Percentiles rank a stretch among this genome's conserved stretches.
Evolutionary conservation across 768 basidiomycete genomes (phyloP).

Genomic region (Strobilomyces dryophilus): DNA sequence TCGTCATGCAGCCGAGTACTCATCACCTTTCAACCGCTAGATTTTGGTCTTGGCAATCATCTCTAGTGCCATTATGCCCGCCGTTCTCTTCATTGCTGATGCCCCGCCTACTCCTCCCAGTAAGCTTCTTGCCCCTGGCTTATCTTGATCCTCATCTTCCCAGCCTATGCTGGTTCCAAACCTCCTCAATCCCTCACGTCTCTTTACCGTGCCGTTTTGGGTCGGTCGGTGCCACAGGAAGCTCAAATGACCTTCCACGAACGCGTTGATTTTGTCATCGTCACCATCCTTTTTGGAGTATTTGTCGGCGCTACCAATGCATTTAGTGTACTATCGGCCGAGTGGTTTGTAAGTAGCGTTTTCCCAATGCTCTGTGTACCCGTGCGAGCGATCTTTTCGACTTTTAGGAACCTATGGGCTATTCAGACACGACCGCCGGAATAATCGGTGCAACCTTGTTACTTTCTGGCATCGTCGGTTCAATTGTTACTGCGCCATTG

Average conservation of each 20-base stretch:
- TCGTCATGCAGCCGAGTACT: neutral
- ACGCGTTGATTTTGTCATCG: slow-evolving; percentile 65
- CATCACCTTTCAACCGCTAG: slow-evolving; percentile 30
- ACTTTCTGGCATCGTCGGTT: slow-evolving; percentile 65
- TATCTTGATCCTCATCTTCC: neutral
- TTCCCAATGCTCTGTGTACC: neutral
- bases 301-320: slow-evolving; percentile 62
- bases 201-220: slow-evolving; percentile 53
- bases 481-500: slow-evolving; percentile 65
- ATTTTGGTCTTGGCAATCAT: slow-evolving; percentile 70
- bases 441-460: slow-evolving; percentile 68
- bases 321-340: slow-evolving; percentile 61
- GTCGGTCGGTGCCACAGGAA: slow-evolving; percentile 36
- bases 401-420: slow-evolving; percentile 64
- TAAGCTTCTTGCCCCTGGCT: slow-evolving; percentile 28
- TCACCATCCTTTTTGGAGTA: slow-evolving; percentile 57
- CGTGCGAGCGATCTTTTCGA: neutral
- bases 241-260: slow-evolving; percentile 60
- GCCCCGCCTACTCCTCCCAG: slow-evolving; percentile 78
- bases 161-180: slow-evolving; percentile 68
- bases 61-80: slow-evolving; percentile 56
- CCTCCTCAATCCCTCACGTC: slow-evolving; percentile 49
- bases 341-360: slow-evolving; percentile 55
- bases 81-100: slow-evolving; percentile 52
- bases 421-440: slow-evolving; percentile 61